These are phyloP conservation scores for Neopestalotiopsis sp. DNA, from an alignment of 2,329 filamentous ascomycete species.

Conservation along the genomic window DNA sequence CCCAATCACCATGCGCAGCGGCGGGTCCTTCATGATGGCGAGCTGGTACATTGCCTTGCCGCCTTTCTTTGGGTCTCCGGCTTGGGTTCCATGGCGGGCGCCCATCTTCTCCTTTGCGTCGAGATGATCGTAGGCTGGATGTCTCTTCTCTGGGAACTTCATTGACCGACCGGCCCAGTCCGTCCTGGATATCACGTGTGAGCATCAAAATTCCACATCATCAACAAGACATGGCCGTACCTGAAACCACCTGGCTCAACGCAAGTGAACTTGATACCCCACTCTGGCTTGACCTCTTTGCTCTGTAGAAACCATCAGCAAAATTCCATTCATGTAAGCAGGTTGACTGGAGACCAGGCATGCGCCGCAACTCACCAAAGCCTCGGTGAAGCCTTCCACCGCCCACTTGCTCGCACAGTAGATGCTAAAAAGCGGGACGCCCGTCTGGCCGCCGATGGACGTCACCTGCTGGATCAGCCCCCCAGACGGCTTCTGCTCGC, in stretches of 20 bases:
- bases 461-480: constrained; percentile 15
- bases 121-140: constrained; percentile 12
- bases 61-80: constrained; percentile 11
- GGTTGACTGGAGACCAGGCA: too few relatives aligned
- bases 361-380: constrained; percentile 8
- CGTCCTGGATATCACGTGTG: background rate
- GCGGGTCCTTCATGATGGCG: constrained; percentile 12
- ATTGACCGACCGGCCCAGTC: constrained; percentile 13
- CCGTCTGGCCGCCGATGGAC: constrained; percentile 10
- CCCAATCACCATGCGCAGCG: constrained; percentile 13
- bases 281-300: constrained; percentile 27
- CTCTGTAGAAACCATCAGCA: constrained; percentile 2
- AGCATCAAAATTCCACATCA: too few relatives aligned
- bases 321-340: too few relatives aligned
- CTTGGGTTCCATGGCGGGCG: constrained; percentile 3
- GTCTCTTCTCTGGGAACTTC: constrained; percentile 7
- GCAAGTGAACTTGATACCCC: constrained; percentile 30
- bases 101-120: constrained; percentile 12
- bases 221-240: background rate
- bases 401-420: constrained; percentile 29
- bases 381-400: constrained; percentile 27
- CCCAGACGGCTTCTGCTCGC: constrained; percentile 34
- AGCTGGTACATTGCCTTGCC: constrained; percentile 14
- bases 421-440: constrained; percentile 18
- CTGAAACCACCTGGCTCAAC: constrained; percentile 25